Percentiles rank a stretch among this genome's conserved stretches.
These are phyloP conservation scores for Tylopilus felleus DNA, from an alignment of 768 basidiomycete genomes.

Conservation along the genomic window DNA sequence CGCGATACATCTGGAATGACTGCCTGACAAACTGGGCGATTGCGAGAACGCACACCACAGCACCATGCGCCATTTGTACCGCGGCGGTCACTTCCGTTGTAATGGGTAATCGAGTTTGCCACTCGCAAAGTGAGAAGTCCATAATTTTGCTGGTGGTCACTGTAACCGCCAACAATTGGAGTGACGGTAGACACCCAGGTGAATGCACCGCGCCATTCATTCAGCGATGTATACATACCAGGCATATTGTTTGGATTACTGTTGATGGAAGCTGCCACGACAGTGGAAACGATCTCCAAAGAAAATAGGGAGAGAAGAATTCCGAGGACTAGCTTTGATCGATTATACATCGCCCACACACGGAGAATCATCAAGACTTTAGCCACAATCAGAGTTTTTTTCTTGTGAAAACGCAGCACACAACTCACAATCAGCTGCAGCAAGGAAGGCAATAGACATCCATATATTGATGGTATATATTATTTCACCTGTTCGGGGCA, in stretches of 20 bases:
- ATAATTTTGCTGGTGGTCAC: background rate
- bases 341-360: no score
- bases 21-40: background rate
- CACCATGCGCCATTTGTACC: background rate
- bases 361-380: no score
- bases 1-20: background rate
- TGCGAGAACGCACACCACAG: background rate
- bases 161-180: background rate
- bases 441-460: background rate
- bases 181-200: background rate
- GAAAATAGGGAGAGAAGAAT: no score
- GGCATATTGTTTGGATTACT: background rate
- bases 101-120: no score
- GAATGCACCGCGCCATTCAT: background rate
- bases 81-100: background rate
- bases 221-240: background rate
- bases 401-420: no score
- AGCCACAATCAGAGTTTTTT: no score
- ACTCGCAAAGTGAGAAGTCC: background rate
- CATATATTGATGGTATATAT: background rate
- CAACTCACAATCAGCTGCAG: background rate
- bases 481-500: background rate
- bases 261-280: background rate
- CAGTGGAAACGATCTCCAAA: background rate
- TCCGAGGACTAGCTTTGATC: no score